Evolutionary conservation across 441 rosid species (phyloP).

Genomic region (Erodium trifolium): DNA sequence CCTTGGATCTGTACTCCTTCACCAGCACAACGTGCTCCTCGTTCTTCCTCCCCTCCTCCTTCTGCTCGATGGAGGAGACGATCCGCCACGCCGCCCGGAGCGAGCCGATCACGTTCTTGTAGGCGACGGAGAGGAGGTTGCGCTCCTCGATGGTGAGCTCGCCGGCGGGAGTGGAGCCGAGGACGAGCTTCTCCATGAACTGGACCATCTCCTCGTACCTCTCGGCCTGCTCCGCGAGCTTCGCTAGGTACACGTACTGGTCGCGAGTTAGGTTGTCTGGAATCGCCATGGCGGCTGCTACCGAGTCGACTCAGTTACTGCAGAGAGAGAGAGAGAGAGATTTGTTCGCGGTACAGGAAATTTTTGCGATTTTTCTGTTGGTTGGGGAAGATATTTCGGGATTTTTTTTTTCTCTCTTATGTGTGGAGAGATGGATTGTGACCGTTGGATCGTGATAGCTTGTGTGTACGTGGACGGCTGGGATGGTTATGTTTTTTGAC

Average conservation of each 20-base stretch:
- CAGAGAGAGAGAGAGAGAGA: neutral
- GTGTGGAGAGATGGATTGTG: neutral
- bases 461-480: neutral
- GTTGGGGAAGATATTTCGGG: neutral
- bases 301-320: neutral
- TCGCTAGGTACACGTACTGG: constrained; percentile 76
- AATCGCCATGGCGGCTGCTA: constrained; percentile 10
- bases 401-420: neutral
- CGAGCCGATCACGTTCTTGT: constrained; percentile 88
- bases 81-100: constrained; percentile 90
- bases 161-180: constrained; percentile 55
- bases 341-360: neutral
- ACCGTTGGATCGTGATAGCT: neutral
- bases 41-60: constrained; percentile 52
- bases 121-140: constrained; percentile 41
- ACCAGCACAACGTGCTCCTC: constrained; percentile 76
- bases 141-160: constrained; percentile 64
- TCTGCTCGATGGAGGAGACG: constrained; percentile 41
- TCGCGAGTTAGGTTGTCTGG: constrained; percentile 60
- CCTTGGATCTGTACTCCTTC: constrained; percentile 82
- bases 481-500: neutral
- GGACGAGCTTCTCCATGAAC: constrained; percentile 71
- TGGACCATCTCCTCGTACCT: constrained; percentile 88
- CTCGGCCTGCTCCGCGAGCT: constrained; percentile 19
- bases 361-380: neutral